Evolutionary conservation across 106 monocot genomes (phyloP).

Genomic region (Dioscorea alata): DNA sequence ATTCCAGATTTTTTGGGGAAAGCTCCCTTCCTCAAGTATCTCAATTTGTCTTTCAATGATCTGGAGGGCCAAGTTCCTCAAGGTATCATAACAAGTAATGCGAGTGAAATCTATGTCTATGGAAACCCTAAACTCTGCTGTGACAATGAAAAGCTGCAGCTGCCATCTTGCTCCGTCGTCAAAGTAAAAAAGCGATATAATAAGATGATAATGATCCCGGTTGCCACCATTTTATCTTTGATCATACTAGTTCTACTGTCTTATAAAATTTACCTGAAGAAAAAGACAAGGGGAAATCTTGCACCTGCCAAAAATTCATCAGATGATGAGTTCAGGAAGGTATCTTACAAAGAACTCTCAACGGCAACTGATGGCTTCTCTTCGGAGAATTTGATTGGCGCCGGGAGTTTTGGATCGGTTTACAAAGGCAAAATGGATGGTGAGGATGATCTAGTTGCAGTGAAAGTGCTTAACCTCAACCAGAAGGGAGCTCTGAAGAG

Average conservation of each 20-base stretch:
- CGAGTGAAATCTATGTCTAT: not conserved
- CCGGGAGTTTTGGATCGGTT: not conserved
- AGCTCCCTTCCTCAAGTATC: not conserved
- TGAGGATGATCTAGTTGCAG: not conserved
- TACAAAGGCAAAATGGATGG: not conserved
- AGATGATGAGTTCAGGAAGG: not conserved
- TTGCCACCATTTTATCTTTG: not conserved
- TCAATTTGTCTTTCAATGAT: slow-evolving; percentile 33
- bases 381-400: not conserved
- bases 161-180: slow-evolving; percentile 7
- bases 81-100: slow-evolving; percentile 12
- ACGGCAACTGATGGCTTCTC: slow-evolving; percentile 1
- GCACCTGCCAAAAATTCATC: not conserved
- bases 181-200: not conserved
- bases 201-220: not conserved
- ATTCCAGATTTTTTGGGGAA: slow-evolving; percentile 2
- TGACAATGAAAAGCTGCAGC: slow-evolving; percentile 13
- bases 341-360: not conserved
- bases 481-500: not conserved
- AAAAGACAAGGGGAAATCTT: not conserved
- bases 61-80: slow-evolving; percentile 28
- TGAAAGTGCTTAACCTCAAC: not conserved
- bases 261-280: not conserved
- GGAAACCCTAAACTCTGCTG: slow-evolving; percentile 35
- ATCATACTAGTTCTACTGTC: not conserved